phyloP scores from a whole-genome alignment of 2,329 filamentous ascomycete species.

The Colletotrichum brevisporum region DNA sequence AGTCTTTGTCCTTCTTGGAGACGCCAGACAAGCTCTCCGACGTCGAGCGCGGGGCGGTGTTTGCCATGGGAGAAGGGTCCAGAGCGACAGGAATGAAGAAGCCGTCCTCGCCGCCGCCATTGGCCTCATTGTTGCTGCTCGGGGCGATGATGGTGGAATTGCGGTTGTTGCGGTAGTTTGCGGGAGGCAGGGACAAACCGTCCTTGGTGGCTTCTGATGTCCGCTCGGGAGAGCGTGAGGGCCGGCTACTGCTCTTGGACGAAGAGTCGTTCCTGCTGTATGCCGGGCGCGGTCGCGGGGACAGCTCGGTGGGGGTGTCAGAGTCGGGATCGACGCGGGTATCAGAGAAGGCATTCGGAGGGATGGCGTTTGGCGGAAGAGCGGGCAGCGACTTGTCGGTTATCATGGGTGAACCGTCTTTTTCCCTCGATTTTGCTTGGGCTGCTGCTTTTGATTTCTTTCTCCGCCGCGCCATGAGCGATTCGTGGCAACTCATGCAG shows the following conservation, averaged over 20 bases:
- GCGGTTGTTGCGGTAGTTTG: constrained; percentile 83
- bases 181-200: constrained; percentile 79
- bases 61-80: constrained; percentile 75
- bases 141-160: constrained; percentile 76
- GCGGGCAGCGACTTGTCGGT: constrained; percentile 95
- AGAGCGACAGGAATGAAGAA: constrained; percentile 84
- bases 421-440: constrained; percentile 73
- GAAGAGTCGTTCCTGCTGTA: constrained; percentile 68
- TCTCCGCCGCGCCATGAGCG: constrained; percentile 90
- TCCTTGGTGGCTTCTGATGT: constrained; percentile 58
- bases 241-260: constrained; percentile 67
- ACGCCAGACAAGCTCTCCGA: constrained; percentile 62
- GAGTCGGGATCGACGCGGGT: constrained; percentile 70
- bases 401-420: constrained; percentile 76
- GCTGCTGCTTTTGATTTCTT: constrained; percentile 84
- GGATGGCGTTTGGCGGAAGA: constrained; percentile 81
- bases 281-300: constrained; percentile 70
- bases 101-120: constrained; percentile 68
- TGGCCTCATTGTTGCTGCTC: constrained; percentile 52
- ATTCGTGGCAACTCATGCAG: constrained; percentile 99
- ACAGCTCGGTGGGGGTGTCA: constrained; percentile 77
- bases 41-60: constrained; percentile 67
- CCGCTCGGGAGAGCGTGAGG: constrained; percentile 69
- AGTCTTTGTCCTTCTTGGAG: constrained; percentile 69
- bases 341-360: constrained; percentile 73